Evolutionary conservation across 768 basidiomycete species (phyloP), one percentile per base, ranked within the genome.

Genomic region (Mycena maculata): DNA sequence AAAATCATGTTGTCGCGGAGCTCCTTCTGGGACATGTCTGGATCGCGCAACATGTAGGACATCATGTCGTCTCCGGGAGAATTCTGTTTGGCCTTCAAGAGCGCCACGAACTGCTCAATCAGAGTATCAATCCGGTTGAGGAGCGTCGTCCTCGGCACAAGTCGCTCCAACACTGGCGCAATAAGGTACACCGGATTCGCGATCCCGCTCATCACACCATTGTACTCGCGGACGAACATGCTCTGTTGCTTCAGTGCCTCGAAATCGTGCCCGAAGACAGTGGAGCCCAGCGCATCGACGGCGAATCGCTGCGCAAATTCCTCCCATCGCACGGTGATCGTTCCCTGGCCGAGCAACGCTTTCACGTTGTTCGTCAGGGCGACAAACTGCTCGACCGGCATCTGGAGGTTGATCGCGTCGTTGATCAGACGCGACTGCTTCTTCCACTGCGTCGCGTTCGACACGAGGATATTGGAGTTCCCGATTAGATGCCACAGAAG

Each of bases 401-500:
- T 73, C 41, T 77, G 74, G 18, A 75, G 72, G 58, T 75, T 72
- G 38, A 82, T 75, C 2, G 81, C 81, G 12, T 76, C 72, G 53
- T 75, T 79, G 25, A 82, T 76, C n/a, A 77, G 71, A 5, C 70
- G 65, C 13, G 79, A 80, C 39, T 82, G 82, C 22, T 77, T 70
- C 63, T 77, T 78, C 80, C 80, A 82, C 59, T 67, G 73, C 47
- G 78, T 78, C 16, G 81, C 80, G 63, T 81, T 81, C 45, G 80
- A 75, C 63, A 81, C 74, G 63, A 82, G 72, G 30, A 83, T 75
- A 44, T 81, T 83, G 20, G 80, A 70, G 42, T 69, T 63, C 18
- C 79, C 77, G 15, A 81, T 73, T 50, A 82, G 75, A 12, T 76
- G 76, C 71, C 80, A 81, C 36, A 81, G 75, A 9, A 82, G 73